Conservation (phyloP, 2,329 filamentous ascomycete species). For the Pseudopithomyces chartarum region DNA sequence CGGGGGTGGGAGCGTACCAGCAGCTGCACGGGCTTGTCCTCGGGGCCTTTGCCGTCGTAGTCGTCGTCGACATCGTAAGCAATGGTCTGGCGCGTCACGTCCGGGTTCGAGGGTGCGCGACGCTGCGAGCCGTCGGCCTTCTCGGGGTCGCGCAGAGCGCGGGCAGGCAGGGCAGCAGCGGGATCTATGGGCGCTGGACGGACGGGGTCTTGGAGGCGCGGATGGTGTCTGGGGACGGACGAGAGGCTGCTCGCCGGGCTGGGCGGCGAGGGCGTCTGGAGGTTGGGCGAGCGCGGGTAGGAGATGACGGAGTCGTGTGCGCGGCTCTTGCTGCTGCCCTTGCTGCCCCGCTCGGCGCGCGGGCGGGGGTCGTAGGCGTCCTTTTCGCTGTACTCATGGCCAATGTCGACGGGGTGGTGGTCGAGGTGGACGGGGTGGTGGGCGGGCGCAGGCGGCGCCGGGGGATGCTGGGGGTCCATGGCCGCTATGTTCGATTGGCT, state of each 20-base stretch:
- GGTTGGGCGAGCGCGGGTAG: slow-evolving; percentile 41
- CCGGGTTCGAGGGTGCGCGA: slow-evolving; percentile 23
- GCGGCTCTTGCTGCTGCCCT: slow-evolving; percentile 27
- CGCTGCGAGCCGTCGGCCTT: slow-evolving; percentile 32
- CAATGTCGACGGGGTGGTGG: slow-evolving; percentile 16
- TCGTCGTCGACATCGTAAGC: slow-evolving; percentile 45
- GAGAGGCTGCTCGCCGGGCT: slow-evolving; percentile 41
- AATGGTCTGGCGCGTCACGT: slow-evolving; percentile 21
- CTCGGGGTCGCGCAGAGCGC: slow-evolving; percentile 41
- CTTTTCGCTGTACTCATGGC: slow-evolving; percentile 32
- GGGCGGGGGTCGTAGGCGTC: slow-evolving; percentile 22
- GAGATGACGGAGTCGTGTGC: slow-evolving; percentile 47
- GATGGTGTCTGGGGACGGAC: slow-evolving; percentile 20
- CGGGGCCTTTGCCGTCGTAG: slow-evolving; percentile 45
- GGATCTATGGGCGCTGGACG: slow-evolving; percentile 12
- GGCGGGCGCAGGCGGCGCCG: slow-evolving; percentile 32
- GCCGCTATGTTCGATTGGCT: slow-evolving; percentile 29
- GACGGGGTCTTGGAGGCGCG: slow-evolving; percentile 20
- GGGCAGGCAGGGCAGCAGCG: slow-evolving; percentile 26
- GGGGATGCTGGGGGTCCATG: slow-evolving; percentile 41
- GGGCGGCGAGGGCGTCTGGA: slow-evolving; percentile 31
- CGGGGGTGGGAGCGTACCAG: slow-evolving; percentile 34
- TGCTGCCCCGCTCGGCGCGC: slow-evolving; percentile 26
- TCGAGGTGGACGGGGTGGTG: slow-evolving; percentile 17
- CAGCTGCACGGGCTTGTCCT: slow-evolving; percentile 52